Conservation (phyloP, 495 filamentous ascomycete genomes). For the Tuber borchii region DNA sequence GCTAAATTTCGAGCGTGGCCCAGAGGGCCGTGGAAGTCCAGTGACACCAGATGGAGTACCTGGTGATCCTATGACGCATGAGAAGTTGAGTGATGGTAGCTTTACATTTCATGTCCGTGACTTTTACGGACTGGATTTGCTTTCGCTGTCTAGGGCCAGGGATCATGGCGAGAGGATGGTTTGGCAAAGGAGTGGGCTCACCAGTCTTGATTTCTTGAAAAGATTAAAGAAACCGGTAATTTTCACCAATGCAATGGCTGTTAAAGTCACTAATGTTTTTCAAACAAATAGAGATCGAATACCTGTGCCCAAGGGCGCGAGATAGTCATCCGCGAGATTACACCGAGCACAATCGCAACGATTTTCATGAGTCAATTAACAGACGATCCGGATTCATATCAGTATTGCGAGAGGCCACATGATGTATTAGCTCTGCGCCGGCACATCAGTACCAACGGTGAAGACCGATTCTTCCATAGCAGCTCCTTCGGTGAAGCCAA, state of each 20-base stretch:
- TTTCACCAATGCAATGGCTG: neutral
- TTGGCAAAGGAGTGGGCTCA: neutral
- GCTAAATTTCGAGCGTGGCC: neutral
- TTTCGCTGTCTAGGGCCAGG: neutral
- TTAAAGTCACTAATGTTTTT: neutral
- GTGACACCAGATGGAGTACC: neutral
- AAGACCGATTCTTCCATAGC: conserved; percentile 3
- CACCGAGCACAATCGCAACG: neutral
- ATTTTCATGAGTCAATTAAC: neutral
- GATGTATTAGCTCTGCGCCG: neutral
- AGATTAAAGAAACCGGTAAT: neutral
- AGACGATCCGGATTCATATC: neutral
- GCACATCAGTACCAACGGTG: neutral
- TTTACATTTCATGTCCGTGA: neutral
- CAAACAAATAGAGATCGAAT: neutral
- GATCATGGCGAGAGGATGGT: neutral
- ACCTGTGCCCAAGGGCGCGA: neutral
- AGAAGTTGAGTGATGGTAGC: neutral
- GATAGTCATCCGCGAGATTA: neutral
- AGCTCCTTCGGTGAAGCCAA: conserved; percentile 6
- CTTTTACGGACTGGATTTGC: neutral
- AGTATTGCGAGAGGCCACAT: neutral
- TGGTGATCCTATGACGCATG: neutral
- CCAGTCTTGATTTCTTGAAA: neutral
- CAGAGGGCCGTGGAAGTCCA: neutral